phyloP scores from a whole-genome alignment of 2,329 filamentous ascomycete species.

The Penicillium griseofulvum region DNA sequence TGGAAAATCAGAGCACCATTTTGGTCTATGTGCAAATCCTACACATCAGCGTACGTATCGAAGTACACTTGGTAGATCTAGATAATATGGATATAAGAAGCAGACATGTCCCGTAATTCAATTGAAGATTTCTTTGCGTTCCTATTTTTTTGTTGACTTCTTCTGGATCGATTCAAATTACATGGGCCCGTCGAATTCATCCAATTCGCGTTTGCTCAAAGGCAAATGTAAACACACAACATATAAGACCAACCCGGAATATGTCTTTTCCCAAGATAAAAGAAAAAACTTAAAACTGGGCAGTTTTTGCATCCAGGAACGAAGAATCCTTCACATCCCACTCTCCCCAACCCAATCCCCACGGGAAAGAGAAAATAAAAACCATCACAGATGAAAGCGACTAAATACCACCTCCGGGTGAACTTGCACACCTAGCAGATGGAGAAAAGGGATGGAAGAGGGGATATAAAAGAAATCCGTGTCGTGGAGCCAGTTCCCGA shows the following conservation, averaged over 20 bases:
- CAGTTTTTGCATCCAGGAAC: constrained; percentile 9
- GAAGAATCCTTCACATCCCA: not conserved
- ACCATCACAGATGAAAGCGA: constrained; percentile 9
- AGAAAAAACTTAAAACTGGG: constrained; percentile 3
- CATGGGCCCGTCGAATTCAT: constrained; percentile 26
- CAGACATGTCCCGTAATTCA: constrained; percentile 10
- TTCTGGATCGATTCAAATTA: constrained; percentile 33
- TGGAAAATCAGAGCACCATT: not conserved
- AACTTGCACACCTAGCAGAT: constrained; percentile 8
- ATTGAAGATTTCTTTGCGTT: constrained; percentile 19
- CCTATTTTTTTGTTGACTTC: constrained; percentile 27
- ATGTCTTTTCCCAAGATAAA: constrained; percentile 9
- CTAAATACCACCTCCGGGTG: constrained; percentile 5
- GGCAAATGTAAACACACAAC: constrained; percentile 20
- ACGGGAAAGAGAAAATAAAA: constrained; percentile 6
- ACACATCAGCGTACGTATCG: not conserved
- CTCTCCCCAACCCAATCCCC: not conserved
- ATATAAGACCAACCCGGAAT: constrained; percentile 13
- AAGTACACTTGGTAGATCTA: not conserved
- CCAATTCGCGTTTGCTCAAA: constrained; percentile 28
- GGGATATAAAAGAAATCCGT: not conserved
- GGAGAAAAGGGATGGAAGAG: constrained; percentile 5
- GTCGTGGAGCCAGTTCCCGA: constrained; percentile 8
- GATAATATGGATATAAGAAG: not conserved
- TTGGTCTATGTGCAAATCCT: not conserved